phyloP scores from a whole-genome alignment of 352 stramenopile genomes.

The Phytophthora nicotianae region DNA sequence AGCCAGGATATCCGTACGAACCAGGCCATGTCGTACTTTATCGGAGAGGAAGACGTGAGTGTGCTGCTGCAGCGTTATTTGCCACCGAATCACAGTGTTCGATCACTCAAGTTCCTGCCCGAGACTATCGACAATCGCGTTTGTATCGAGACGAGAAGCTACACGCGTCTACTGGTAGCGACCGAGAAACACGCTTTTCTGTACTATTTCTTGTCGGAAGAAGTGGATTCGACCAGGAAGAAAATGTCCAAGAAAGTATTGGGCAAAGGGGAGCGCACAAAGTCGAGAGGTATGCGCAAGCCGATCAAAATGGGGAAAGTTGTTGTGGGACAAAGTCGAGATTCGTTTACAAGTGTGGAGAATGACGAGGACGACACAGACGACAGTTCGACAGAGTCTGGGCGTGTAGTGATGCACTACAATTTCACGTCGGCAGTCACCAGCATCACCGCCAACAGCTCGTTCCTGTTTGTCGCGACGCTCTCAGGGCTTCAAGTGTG shows the following conservation, averaged over 20 bases:
- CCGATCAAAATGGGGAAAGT: constrained; percentile 47
- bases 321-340: constrained; percentile 26
- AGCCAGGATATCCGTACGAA: constrained; percentile 85
- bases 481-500: constrained; percentile 76
- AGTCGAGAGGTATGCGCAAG: constrained; percentile 47
- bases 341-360: constrained; percentile 48
- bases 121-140: constrained; percentile 85
- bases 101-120: constrained; percentile 71
- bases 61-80: constrained; percentile 78
- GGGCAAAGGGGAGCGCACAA: constrained; percentile 51
- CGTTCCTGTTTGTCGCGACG: constrained; percentile 83
- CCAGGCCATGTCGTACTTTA: constrained; percentile 77
- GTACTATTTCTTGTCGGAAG: constrained; percentile 82
- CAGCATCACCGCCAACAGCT: constrained; percentile 82
- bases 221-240: constrained; percentile 74
- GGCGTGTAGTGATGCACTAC: constrained; percentile 88
- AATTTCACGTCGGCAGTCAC: constrained; percentile 67
- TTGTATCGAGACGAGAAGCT: constrained; percentile 76
- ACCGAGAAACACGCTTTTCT: constrained; percentile 73
- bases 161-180: constrained; percentile 73
- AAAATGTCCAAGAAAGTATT: constrained; percentile 83
- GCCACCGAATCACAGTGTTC: constrained; percentile 75
- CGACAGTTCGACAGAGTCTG: constrained; percentile 48
- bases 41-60: constrained; percentile 62
- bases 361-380: constrained; percentile 16